phyloP scores from a whole-genome alignment of 2,329 filamentous ascomycete genomes.

The Bipolaris oryzae region DNA sequence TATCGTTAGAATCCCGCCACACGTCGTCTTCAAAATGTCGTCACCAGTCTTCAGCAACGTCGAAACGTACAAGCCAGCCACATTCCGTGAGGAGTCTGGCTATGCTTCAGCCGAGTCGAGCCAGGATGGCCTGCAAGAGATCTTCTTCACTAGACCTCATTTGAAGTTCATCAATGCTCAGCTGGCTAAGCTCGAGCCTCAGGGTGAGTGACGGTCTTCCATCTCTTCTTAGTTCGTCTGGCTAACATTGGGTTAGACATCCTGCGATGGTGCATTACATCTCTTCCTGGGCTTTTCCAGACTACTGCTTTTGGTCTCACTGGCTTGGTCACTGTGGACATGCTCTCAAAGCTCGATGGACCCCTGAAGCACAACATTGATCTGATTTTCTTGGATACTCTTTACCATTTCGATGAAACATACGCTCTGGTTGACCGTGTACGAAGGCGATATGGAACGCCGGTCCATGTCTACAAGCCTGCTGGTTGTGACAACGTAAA shows the following conservation, averaged over 20 bases:
- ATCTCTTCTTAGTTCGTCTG: background rate
- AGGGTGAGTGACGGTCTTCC: constrained; percentile 58
- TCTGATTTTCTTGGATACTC: constrained; percentile 61
- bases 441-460: constrained; percentile 74
- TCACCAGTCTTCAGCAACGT: constrained; percentile 32
- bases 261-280: constrained; percentile 87
- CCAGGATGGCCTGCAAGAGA: constrained; percentile 68
- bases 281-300: constrained; percentile 81
- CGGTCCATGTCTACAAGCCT: constrained; percentile 89
- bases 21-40: constrained; percentile 30
- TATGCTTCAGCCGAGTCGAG: constrained; percentile 76
- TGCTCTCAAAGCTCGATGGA: constrained; percentile 76
- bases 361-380: constrained; percentile 61
- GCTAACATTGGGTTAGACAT: constrained; percentile 65
- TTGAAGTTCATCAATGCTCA: constrained; percentile 89
- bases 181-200: constrained; percentile 82
- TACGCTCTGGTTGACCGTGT: constrained; percentile 67
- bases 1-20: constrained; percentile 9
- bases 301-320: constrained; percentile 60
- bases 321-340: constrained; percentile 60
- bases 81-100: constrained; percentile 71
- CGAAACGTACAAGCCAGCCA: constrained; percentile 35
- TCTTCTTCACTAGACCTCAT: constrained; percentile 87
- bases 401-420: constrained; percentile 60
- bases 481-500: constrained; percentile 72